Evolutionary conservation across 78 protist genomes (phyloP).

Genomic region (Reticulomyxa filosa): DNA sequence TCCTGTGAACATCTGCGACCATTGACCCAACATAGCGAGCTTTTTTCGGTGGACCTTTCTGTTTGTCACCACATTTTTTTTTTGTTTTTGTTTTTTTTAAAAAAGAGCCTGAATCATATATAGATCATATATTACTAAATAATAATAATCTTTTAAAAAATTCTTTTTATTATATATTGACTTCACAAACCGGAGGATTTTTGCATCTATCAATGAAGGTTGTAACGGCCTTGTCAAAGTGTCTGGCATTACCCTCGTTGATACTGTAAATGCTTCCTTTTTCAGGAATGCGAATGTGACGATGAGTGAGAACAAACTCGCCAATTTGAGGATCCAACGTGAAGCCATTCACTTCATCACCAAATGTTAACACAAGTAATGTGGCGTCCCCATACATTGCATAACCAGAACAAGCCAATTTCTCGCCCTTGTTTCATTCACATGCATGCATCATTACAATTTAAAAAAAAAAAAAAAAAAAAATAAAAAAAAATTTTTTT

Average conservation of each 20-base stretch:
- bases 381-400: conserved; percentile 45
- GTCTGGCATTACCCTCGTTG: neutral
- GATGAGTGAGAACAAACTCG: conserved; percentile 56
- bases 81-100: too few species aligned
- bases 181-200: too few species aligned
- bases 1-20: conserved; percentile 89
- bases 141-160: too few species aligned
- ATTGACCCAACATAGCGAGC: conserved; percentile 67
- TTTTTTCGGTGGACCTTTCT: too few species aligned
- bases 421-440: conserved; percentile 3
- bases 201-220: too few species aligned
- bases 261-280: too few species aligned
- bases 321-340: conserved; percentile 43
- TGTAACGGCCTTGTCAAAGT: neutral
- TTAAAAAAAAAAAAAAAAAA: too few species aligned
- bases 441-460: neutral
- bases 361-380: conserved; percentile 27
- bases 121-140: too few species aligned
- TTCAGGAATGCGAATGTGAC: conserved; percentile 6
- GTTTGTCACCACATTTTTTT: too few species aligned
- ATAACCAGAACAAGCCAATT: conserved; percentile 20
- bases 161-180: too few species aligned
- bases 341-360: conserved; percentile 14
- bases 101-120: too few species aligned
- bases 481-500: too few species aligned